Percentiles rank a stretch among this genome's conserved stretches.
Conservation (phyloP, 495 filamentous ascomycete genomes). For the Pseudotulostoma volvatum region DNA sequence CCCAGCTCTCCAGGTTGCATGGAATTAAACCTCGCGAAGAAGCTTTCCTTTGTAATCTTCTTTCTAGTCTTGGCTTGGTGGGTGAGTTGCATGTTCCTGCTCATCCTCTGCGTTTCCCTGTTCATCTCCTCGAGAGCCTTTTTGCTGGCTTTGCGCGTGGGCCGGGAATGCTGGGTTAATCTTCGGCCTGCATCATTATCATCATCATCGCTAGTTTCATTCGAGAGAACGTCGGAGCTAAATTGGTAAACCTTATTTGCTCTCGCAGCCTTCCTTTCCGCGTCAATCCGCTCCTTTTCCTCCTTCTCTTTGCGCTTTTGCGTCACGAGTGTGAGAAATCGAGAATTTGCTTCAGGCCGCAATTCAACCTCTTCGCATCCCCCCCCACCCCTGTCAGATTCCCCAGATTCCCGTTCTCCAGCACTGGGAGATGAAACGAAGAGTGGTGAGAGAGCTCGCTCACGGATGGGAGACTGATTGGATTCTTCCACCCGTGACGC, state of each 20-base stretch:
- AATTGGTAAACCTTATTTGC: slow-evolving; percentile 19
- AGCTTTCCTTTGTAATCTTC: slow-evolving; percentile 69
- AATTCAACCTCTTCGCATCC: not conserved
- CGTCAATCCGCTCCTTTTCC: slow-evolving; percentile 43
- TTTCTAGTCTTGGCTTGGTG: slow-evolving; percentile 84
- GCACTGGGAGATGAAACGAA: slow-evolving; percentile 23
- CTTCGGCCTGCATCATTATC: slow-evolving; percentile 41
- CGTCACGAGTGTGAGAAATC: slow-evolving; percentile 51
- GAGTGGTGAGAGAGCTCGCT: slow-evolving; percentile 22
- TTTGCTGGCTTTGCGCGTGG: slow-evolving; percentile 78
- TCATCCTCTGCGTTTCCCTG: slow-evolving; percentile 81
- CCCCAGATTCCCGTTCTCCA: not conserved
- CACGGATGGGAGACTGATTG: slow-evolving; percentile 8
- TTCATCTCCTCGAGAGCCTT: slow-evolving; percentile 93
- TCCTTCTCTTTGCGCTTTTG: slow-evolving; percentile 54
- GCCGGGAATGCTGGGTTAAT: slow-evolving; percentile 47
- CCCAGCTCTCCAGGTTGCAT: slow-evolving; percentile 21
- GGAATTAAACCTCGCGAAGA: slow-evolving; percentile 77
- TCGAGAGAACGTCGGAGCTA: slow-evolving; percentile 21
- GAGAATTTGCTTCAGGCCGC: slow-evolving; percentile 23
- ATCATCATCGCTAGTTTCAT: slow-evolving; percentile 31
- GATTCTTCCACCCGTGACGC: slow-evolving; percentile 5
- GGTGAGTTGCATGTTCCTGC: slow-evolving; percentile 75
- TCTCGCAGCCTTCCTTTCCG: slow-evolving; percentile 34
- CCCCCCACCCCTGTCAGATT: not conserved